A percentile compares a stretch with the other conserved stretches of the same genome.
phyloP scores from a whole-genome alignment of 495 filamentous ascomycete species.

The Aspergillus heteromorphus region DNA sequence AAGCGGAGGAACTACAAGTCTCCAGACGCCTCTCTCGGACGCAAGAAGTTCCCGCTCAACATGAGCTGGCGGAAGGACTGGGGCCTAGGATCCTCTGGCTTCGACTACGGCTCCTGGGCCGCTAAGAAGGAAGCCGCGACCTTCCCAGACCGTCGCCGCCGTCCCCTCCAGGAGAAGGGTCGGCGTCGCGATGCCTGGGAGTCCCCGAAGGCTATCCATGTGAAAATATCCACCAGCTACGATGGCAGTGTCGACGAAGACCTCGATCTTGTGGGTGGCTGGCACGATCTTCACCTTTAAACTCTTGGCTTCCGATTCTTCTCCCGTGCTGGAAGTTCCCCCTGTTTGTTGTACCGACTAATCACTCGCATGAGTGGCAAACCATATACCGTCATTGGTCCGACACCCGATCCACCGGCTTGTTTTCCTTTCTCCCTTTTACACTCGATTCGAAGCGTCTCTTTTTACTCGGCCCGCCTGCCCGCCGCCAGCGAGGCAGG shows the following conservation, averaged over 20 bases:
- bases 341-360: conserved; percentile 10
- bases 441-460: conserved; percentile 1
- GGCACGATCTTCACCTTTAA: conserved; percentile 60
- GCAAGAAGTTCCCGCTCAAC: conserved; percentile 34
- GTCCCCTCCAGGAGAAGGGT: conserved; percentile 46
- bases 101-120: conserved; percentile 42
- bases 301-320: neutral
- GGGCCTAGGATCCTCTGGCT: conserved; percentile 50
- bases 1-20: conserved; percentile 63
- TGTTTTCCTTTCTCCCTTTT: conserved; percentile 13
- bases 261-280: conserved; percentile 86
- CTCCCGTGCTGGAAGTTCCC: neutral
- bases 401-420: conserved; percentile 1
- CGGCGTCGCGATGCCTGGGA: conserved; percentile 58
- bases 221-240: conserved; percentile 24
- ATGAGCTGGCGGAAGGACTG: conserved; percentile 46
- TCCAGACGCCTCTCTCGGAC: conserved; percentile 35
- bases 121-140: conserved; percentile 41
- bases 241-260: conserved; percentile 64
- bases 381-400: conserved; percentile 1
- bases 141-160: conserved; percentile 32
- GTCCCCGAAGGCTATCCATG: conserved; percentile 24
- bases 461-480: neutral
- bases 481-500: too few relatives aligned
- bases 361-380: conserved; percentile 3